Evolutionary conservation across 352 stramenopile genomes (phyloP), one percentile per base, ranked within the genome.

Genomic region (Halophytophthora batemanensis): DNA sequence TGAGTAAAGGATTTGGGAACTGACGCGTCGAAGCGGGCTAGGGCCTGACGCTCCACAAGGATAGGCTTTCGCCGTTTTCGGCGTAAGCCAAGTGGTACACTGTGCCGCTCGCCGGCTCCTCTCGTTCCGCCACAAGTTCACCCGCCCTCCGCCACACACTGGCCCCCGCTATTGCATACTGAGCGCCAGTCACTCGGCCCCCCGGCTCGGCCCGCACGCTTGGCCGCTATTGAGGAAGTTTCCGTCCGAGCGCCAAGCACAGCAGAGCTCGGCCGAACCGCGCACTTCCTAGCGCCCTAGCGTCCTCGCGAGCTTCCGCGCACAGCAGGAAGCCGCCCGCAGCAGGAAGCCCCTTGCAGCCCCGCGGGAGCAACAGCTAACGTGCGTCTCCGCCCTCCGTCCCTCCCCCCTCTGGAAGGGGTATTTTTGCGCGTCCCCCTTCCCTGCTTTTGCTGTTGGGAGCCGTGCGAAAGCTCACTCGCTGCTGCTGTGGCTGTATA

Each of bases 181-280:
- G 50, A 51, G 48, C 31, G 17, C 39, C 45, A 56, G 39, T 21
- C 25, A 21, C 18, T 53, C 28, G 13, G 15, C 39, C 28, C 44
- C 36, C 56, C 18, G 43, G 18, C 29, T 31, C 13, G 19, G 18
- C 19, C 38, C 28, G 29, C 31, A 34, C 50, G 21, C 42, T 29
- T 15, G 43, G 12, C 42, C 21, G 39, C 38, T 69, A 66, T 64
- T 68, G 55, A 53, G 14, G 59, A 66, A 50, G 57, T 65, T 68
- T 68, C 58, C 59, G 49, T 53, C 33, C 17, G 40, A 44, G 54
- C 42, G 58, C 61, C 63, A 66, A 56, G 55, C 58, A 31, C 25
- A 31, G 25, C 43, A 31, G 25, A 31, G 25, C 25, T 8, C 25
- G 25, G 25, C 21, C 25, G 8, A 31, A 8, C 25, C 25, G 25